These are phyloP conservation scores for Cyberlindnera bimundalis DNA, from an alignment of 805 yeast species.

Conservation along the genomic window DNA sequence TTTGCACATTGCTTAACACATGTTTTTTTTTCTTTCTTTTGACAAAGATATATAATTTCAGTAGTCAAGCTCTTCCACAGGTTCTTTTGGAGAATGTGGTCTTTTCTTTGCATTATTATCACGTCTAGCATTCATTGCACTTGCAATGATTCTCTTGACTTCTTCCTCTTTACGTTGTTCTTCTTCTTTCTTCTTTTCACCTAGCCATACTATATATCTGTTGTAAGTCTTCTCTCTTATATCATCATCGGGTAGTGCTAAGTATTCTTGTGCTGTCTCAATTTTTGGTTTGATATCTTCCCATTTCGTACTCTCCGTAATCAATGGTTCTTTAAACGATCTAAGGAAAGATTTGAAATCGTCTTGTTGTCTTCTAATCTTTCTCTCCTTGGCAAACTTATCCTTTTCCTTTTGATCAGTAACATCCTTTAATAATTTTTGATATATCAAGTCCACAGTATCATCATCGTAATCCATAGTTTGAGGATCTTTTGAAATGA, in stretches of 20 bases:
- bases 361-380: conserved; percentile 23
- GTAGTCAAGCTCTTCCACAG: conserved; percentile 32
- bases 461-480: conserved; percentile 28
- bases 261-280: conserved; percentile 31
- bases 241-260: conserved; percentile 33
- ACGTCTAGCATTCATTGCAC: conserved; percentile 17
- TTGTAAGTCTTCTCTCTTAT: conserved; percentile 32
- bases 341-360: conserved; percentile 26
- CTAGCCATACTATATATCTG: conserved; percentile 29
- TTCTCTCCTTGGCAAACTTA: conserved; percentile 17
- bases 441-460: conserved; percentile 29
- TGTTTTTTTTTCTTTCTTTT: too few species aligned
- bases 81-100: conserved; percentile 24
- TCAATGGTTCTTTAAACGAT: conserved; percentile 23
- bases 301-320: conserved; percentile 33
- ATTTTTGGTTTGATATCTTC: conserved; percentile 32
- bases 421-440: conserved; percentile 27
- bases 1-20: background rate
- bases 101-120: conserved; percentile 16
- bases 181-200: conserved; percentile 24
- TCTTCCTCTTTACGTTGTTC: conserved; percentile 22
- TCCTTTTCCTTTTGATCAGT: conserved; percentile 25
- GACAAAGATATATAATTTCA: background rate
- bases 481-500: conserved; percentile 22
- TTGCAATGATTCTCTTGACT: conserved; percentile 20